Percentiles rank a stretch among this genome's conserved stretches.
These are phyloP conservation scores for Podaxis sp. DNA, from an alignment of 768 basidiomycete species.

Conservation along the genomic window DNA sequence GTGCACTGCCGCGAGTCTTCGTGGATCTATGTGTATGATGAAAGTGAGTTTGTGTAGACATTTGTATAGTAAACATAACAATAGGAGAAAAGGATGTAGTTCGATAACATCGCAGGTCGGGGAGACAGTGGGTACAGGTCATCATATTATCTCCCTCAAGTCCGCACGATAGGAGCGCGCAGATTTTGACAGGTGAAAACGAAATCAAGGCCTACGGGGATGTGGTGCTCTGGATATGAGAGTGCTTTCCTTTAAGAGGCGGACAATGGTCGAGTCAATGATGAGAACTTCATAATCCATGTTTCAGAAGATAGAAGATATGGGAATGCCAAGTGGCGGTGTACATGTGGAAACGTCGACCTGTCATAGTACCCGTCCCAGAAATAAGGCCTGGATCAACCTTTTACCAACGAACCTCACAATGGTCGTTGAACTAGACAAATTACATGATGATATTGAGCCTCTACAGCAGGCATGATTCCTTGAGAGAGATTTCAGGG, in stretches of 20 bases:
- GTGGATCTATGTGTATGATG: too few species aligned
- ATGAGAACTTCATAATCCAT: not conserved
- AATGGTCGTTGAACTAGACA: not conserved
- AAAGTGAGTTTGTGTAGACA: too few species aligned
- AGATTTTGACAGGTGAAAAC: not conserved
- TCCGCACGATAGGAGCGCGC: not conserved
- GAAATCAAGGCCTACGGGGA: not conserved
- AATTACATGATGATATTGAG: not conserved
- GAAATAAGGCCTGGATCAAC: too few species aligned
- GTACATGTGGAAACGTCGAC: not conserved
- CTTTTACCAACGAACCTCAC: not conserved
- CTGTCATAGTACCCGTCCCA: not conserved
- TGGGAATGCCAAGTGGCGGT: constrained; percentile 1
- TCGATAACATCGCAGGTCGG: too few species aligned
- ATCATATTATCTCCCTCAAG: too few species aligned
- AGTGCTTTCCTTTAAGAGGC: constrained; percentile 6
- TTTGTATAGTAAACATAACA: too few species aligned
- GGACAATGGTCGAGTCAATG: constrained; percentile 12
- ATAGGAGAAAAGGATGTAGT: too few species aligned
- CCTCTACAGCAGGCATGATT: not conserved
- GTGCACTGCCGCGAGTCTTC: too few species aligned
- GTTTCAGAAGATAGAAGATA: not conserved
- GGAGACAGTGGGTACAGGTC: too few species aligned
- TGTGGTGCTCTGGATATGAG: not conserved
- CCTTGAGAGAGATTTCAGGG: not conserved